A percentile compares a stretch with the other conserved stretches of the same genome.
These are phyloP conservation scores for Phalaenopsis hybrid DNA, from an alignment of 116 monocot genomes.

Conservation along the genomic window DNA sequence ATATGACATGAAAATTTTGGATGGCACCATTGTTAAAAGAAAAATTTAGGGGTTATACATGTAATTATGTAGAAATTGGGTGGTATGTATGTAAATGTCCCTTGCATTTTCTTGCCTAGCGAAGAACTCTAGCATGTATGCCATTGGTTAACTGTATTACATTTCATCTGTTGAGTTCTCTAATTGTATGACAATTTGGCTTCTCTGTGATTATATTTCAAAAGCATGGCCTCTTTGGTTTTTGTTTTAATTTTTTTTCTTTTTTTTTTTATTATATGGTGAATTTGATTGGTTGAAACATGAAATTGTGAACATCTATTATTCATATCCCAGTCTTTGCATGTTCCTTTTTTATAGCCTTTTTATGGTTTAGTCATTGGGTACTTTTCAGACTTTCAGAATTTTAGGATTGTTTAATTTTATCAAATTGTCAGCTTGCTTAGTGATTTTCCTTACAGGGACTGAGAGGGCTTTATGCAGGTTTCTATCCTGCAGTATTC, in stretches of 20 bases:
- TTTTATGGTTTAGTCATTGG: background rate
- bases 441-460: conserved; percentile 42
- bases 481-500: conserved; percentile 88
- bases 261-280: background rate
- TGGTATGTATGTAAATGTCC: no score
- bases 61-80: no score
- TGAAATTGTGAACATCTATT: background rate
- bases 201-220: background rate
- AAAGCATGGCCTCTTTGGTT: background rate
- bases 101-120: background rate
- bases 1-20: no score
- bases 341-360: background rate
- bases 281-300: background rate
- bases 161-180: background rate
- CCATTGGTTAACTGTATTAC: background rate
- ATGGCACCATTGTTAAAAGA: no score
- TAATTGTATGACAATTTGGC: background rate
- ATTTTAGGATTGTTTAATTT: background rate
- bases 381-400: background rate
- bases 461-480: conserved; percentile 88
- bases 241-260: background rate
- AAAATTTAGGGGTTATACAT: no score
- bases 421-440: background rate
- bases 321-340: background rate
- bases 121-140: background rate